Evolutionary conservation across 2,329 filamentous ascomycete genomes (phyloP).

Genomic region (Verticillium longisporum): DNA sequence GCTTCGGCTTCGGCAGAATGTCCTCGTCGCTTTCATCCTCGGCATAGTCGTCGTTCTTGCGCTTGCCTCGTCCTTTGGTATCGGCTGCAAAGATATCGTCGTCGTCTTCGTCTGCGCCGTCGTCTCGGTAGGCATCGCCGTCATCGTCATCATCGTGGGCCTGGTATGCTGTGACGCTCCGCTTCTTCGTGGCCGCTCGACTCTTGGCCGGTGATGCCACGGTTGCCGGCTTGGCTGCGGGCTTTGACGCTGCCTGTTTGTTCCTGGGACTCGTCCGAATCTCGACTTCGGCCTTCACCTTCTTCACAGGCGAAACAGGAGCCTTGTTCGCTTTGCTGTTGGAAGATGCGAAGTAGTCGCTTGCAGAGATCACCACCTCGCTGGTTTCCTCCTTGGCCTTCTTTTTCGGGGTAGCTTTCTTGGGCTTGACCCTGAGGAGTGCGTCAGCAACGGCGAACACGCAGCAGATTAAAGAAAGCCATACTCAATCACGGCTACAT

Average conservation of each 20-base stretch:
- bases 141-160: constrained; percentile 40
- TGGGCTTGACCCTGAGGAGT: constrained; percentile 24
- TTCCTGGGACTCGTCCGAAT: constrained; percentile 47
- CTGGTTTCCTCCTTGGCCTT: constrained; percentile 33
- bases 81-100: constrained; percentile 81
- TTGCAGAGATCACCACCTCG: constrained; percentile 46
- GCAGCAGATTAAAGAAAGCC: constrained; percentile 13
- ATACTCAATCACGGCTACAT: constrained; percentile 42
- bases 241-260: constrained; percentile 27
- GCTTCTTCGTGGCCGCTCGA: constrained; percentile 31
- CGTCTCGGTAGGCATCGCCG: constrained; percentile 54
- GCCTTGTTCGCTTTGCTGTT: constrained; percentile 32
- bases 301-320: constrained; percentile 27
- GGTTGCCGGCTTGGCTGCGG: constrained; percentile 16
- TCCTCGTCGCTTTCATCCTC: constrained; percentile 72
- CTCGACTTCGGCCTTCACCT: constrained; percentile 32
- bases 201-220: constrained; percentile 19
- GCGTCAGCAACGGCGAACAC: background rate
- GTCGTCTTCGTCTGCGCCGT: constrained; percentile 63
- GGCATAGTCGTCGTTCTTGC: constrained; percentile 67
- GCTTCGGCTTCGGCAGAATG: constrained; percentile 52
- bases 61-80: constrained; percentile 56
- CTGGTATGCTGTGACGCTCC: constrained; percentile 30
- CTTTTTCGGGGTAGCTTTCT: constrained; percentile 47
- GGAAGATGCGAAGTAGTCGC: constrained; percentile 49